A percentile compares a stretch with the other conserved stretches of the same genome.
Evolutionary conservation across 2,329 filamentous ascomycete genomes (phyloP).

Genomic region (Ascochyta koolunga): DNA sequence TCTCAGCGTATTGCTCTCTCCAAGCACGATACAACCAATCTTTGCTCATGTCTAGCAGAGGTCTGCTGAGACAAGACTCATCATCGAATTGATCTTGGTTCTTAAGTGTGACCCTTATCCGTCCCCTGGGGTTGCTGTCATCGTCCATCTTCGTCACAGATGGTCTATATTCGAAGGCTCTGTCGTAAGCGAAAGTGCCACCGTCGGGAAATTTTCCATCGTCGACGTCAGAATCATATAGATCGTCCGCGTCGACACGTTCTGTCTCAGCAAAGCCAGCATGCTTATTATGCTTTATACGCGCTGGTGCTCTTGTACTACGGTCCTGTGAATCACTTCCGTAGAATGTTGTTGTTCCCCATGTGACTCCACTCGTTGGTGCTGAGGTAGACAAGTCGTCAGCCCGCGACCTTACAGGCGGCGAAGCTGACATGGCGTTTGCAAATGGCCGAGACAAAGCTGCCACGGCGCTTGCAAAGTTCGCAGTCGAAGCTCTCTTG

Average conservation of each 20-base stretch:
- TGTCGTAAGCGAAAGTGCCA: conserved; percentile 18
- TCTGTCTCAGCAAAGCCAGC: conserved; percentile 45
- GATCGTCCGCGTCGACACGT: conserved; percentile 34
- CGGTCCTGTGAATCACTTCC: conserved; percentile 42
- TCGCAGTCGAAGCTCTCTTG: conserved; percentile 44
- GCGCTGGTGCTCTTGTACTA: conserved; percentile 28
- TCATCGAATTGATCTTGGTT: conserved; percentile 64
- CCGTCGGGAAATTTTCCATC: conserved; percentile 32
- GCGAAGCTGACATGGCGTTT: conserved; percentile 47
- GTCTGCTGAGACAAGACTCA: conserved; percentile 53
- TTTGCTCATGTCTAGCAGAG: conserved; percentile 58
- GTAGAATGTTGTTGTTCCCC: conserved; percentile 53
- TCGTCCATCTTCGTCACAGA: conserved; percentile 22
- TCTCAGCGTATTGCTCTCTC: conserved; percentile 62
- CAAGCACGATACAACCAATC: conserved; percentile 59
- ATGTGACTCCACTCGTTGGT: conserved; percentile 53
- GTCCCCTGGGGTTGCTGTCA: conserved; percentile 18
- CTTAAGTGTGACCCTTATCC: conserved; percentile 59
- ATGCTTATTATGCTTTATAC: conserved; percentile 48
- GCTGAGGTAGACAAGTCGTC: conserved; percentile 52
- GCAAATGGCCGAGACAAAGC: conserved; percentile 50
- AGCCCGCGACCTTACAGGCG: conserved; percentile 40
- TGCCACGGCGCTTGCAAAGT: conserved; percentile 49
- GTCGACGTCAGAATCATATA: conserved; percentile 44
- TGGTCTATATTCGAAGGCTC: conserved; percentile 31